Base-by-base conservation (phyloP, 169 alveolate genomes). In the Prorocentrum cordatum region DNA sequence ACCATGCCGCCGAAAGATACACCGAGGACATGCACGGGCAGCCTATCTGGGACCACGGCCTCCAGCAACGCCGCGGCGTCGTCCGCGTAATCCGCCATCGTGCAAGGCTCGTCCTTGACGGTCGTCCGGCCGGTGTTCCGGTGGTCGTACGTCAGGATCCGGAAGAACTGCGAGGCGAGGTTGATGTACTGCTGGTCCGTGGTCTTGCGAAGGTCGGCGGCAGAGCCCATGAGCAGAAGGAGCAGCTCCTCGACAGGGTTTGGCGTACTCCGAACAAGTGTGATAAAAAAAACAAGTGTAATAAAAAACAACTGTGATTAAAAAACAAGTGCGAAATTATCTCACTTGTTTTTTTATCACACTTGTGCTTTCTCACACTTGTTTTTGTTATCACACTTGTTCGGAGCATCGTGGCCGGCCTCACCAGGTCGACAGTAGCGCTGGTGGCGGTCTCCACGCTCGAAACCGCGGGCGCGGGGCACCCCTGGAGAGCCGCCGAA, bases 231-330 rank as follows among this genome's bases (percentile, higher is more conserved):
- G 20, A 73, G 71, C 12, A 73, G 71, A 38, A 73, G 54, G 14
- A 73, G 85, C 86, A 75, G 73, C 36, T 75, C 86, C 86, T 75
- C 86, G n/a, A n/a, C n/a, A n/a, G n/a, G n/a, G n/a, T n/a, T n/a
- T n/a, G n/a, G n/a, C n/a, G n/a, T n/a, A n/a, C n/a, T n/a, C n/a
- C n/a, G n/a, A n/a, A n/a, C n/a, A n/a, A n/a, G n/a, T n/a, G n/a
- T n/a, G n/a, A n/a, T n/a, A n/a, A n/a, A n/a, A n/a, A n/a, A n/a
- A n/a, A n/a, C n/a, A n/a, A n/a, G n/a, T n/a, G n/a, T n/a, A n/a
- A n/a, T n/a, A n/a, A n/a, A n/a, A n/a, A n/a, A n/a, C n/a, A n/a
- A n/a, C n/a, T n/a, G n/a, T n/a, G n/a, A n/a, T n/a, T n/a, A n/a
- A n/a, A n/a, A n/a, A n/a, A n/a, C n/a, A n/a, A n/a, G n/a, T n/a